phyloP scores from a whole-genome alignment of 352 stramenopile genomes.

The Phytophthora pisi region DNA sequence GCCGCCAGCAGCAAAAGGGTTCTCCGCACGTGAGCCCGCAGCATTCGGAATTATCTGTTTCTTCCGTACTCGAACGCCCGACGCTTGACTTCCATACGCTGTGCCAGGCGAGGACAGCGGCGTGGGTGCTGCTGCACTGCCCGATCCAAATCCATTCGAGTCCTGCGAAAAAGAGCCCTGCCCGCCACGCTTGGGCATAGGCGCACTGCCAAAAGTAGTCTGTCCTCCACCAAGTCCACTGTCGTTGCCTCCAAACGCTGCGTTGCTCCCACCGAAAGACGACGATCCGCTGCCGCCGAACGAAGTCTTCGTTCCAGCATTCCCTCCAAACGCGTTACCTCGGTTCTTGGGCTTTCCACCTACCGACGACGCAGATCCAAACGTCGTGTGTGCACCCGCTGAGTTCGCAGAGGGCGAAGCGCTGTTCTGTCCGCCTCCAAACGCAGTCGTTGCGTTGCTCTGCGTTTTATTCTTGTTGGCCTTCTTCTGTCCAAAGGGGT shows the following conservation, averaged over 20 bases:
- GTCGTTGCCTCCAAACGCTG: slow-evolving; percentile 19
- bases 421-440: slow-evolving; percentile 26
- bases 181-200: slow-evolving; percentile 16
- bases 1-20: slow-evolving; percentile 31
- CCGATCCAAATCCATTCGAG: slow-evolving; percentile 21
- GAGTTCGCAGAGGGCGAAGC: slow-evolving; percentile 6
- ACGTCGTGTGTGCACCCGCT: slow-evolving; percentile 21
- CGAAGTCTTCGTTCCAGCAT: slow-evolving; percentile 6
- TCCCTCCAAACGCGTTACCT: slow-evolving; percentile 18
- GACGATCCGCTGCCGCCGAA: slow-evolving; percentile 21
- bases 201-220: slow-evolving; percentile 17
- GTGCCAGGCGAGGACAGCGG: slow-evolving; percentile 28
- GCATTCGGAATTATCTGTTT: slow-evolving; percentile 30
- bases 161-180: slow-evolving; percentile 22
- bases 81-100: slow-evolving; percentile 39
- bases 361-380: slow-evolving; percentile 30
- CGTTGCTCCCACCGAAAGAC: slow-evolving; percentile 16
- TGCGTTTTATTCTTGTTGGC: slow-evolving; percentile 20
- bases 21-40: slow-evolving; percentile 20
- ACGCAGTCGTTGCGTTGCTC: slow-evolving; percentile 16
- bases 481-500: slow-evolving; percentile 33
- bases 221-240: slow-evolving; percentile 24
- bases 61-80: slow-evolving; percentile 27
- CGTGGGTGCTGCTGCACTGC: slow-evolving; percentile 3
- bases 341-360: slow-evolving; percentile 24